These are phyloP conservation scores for Trichoderma aggressivum DNA, from an alignment of 2,329 filamentous ascomycete species.

Conservation along the genomic window DNA sequence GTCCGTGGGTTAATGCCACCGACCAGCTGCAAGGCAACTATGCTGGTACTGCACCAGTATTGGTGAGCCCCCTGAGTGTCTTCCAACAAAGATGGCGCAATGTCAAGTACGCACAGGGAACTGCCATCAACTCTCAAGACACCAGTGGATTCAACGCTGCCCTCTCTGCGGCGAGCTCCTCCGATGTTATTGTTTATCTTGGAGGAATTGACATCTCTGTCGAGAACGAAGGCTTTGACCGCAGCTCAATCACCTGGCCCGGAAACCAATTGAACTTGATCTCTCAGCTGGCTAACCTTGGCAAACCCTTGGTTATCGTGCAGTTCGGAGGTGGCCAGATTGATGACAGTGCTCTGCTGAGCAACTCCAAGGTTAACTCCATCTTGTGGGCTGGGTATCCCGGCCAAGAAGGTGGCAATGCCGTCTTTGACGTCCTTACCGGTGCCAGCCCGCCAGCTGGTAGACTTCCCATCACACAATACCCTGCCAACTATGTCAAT, in stretches of 20 bases:
- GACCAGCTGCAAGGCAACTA: constrained; percentile 27
- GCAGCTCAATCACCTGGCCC: constrained; percentile 50
- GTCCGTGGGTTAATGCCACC: constrained; percentile 41
- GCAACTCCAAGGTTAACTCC: constrained; percentile 46
- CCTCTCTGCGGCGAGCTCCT: constrained; percentile 37
- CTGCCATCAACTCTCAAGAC: constrained; percentile 29
- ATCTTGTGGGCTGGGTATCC: constrained; percentile 59
- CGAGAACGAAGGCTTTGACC: constrained; percentile 52
- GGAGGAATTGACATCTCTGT: constrained; percentile 53
- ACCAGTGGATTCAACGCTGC: constrained; percentile 33
- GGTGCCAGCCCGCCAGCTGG: constrained; percentile 51
- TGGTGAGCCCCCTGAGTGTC: constrained; percentile 19
- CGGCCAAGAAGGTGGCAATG: constrained; percentile 56
- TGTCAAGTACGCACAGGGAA: constrained; percentile 38
- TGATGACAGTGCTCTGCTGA: constrained; percentile 48
- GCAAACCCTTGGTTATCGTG: constrained; percentile 50
- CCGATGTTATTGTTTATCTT: constrained; percentile 52
- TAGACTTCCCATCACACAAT: constrained; percentile 53
- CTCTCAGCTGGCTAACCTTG: constrained; percentile 32
- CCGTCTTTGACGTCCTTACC: constrained; percentile 52
- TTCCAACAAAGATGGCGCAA: constrained; percentile 21
- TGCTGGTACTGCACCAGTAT: constrained; percentile 25
- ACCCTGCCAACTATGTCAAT: constrained; percentile 49
- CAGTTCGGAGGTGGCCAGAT: constrained; percentile 53
- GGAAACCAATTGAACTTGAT: constrained; percentile 51